Base-by-base conservation (phyloP, 2,329 filamentous ascomycete genomes). In the Rutstroemia sp. region DNA sequence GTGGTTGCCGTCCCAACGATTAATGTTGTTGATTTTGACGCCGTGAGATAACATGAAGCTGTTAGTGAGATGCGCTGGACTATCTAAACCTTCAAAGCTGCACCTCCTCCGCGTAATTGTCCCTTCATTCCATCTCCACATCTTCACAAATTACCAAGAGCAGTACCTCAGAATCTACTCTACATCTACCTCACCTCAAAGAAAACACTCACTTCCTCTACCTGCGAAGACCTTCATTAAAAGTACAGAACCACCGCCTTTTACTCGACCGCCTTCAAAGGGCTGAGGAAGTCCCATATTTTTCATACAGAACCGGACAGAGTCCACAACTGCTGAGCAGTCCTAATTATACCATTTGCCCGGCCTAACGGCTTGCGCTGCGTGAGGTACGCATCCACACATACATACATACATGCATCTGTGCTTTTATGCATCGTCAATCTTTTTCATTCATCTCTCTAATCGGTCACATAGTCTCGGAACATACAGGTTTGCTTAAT, bases 361-460 rank as follows among this genome's bases (percentile, higher is more conserved):
- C 86, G 86, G 86, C 86, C 83, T 81, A 79, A 82, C 84, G 83
- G 85, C 84, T 88, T 87, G 85, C 84, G 80, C 84, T 89, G 86
- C 85, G 86, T 85, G 86, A 91, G 86, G 87, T 90, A 72, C 65
- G 75, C 14, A 42, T 37, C 12, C n/a, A 48, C 10, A 4, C 6
- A 48, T 34, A 42, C 21, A 54, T 45, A 16, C 5, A 45, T 21
- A 12, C 19, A 48, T 19, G 2, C 7, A 48, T 37, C 23, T 16
- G 27, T 47, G 16, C 12, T 25, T 27, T 25, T 47, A 37, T 48
- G 34, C 46, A 34, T 48, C 17, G 16, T 17, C 21, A 37, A 51
- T 27, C 30, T 38, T 44, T 44, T 27, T 25, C 16, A 34, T 25
- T 51, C 16, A 46, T 54, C 37, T 34, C 34, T 44, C 34, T 51